Base-by-base conservation (phyloP, 495 filamentous ascomycete genomes). In the Penicillium canescens region DNA sequence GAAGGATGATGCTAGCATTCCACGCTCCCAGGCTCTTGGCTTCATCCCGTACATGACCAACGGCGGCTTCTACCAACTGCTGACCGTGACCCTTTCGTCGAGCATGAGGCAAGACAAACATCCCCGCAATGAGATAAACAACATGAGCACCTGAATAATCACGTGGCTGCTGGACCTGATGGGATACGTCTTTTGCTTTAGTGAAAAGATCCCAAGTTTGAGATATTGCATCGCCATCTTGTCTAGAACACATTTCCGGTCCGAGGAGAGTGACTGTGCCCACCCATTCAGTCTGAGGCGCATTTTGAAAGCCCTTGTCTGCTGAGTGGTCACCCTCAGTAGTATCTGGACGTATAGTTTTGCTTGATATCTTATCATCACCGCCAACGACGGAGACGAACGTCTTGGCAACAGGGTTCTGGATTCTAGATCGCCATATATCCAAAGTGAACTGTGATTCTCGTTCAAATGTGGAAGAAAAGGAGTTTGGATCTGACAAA, bases 381-480 rank as follows among this genome's bases (percentile, higher is more conserved):
- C 55, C 21, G 13, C 46, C n/a, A 12, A 37, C 23, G 13, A 76
- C 52, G 28, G 78, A 64, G 41, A 79, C 56, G 50, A 80, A 75
- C 6, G 71, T 72, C 44, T 61, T 73, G 26, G 68, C 71, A 4
- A 66, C 47, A 23, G 77, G 78, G 57, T 78, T 81, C 52, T 54
- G 56, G 28, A 84, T 60, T 37, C 77, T 75, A 14, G 59, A 59
- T 24, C 67, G 58, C 69, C 79, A 82, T 46, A 59, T 57, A 13
- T 73, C 68, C 12, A 74, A 60, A 10, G 57, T 54, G 56, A 77
- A 76, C 16, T 65, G 66, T 51, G 61, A 60, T 56, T 82, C 78
- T 23, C 65, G 58, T 23, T 70, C 73, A 51, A 78, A 79, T 1
- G 67, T 78, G 6, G 79, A 78, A 13, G 72, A 70, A 57, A 82